Evolutionary conservation across 1,284 basidiomycete genomes (phyloP).

Genomic region (Rhodotorula sp.): DNA sequence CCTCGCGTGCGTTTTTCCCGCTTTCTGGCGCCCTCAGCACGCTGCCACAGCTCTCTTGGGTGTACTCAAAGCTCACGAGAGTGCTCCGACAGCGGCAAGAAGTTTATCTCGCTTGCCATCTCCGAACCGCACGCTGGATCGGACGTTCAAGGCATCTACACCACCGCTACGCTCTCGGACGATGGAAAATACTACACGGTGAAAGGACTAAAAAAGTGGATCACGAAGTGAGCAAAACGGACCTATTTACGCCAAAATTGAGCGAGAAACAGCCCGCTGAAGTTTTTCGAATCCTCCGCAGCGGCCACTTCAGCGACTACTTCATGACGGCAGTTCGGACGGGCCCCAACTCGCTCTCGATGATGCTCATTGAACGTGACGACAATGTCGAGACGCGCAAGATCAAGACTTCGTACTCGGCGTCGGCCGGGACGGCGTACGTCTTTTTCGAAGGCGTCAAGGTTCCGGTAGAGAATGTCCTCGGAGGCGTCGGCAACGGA

Average conservation of each 20-base stretch:
- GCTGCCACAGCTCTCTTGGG: neutral
- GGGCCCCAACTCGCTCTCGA: constrained; percentile 50
- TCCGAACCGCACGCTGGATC: constrained; percentile 72
- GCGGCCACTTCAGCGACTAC: constrained; percentile 31
- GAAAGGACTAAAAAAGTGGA: constrained; percentile 47
- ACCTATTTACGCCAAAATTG: neutral
- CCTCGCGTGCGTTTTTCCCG: constrained; percentile 54
- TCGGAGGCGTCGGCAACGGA: constrained; percentile 52
- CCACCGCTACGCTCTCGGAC: constrained; percentile 71
- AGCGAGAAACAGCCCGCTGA: neutral
- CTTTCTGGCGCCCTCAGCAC: constrained; percentile 47
- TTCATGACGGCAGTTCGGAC: constrained; percentile 43
- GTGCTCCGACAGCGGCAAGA: constrained; percentile 58
- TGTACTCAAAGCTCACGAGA: neutral
- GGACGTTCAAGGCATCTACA: constrained; percentile 54
- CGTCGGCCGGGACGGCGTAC: constrained; percentile 67
- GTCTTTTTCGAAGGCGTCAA: constrained; percentile 47
- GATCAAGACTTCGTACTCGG: constrained; percentile 65
- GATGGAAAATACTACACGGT: constrained; percentile 65
- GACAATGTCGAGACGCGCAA: constrained; percentile 70
- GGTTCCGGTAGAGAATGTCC: constrained; percentile 51
- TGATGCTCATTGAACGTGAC: constrained; percentile 50
- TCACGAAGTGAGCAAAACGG: constrained; percentile 48
- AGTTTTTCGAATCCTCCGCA: neutral
- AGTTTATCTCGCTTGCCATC: constrained; percentile 79